phyloP scores from a whole-genome alignment of 768 basidiomycete genomes.

The Amanita thiersii region DNA sequence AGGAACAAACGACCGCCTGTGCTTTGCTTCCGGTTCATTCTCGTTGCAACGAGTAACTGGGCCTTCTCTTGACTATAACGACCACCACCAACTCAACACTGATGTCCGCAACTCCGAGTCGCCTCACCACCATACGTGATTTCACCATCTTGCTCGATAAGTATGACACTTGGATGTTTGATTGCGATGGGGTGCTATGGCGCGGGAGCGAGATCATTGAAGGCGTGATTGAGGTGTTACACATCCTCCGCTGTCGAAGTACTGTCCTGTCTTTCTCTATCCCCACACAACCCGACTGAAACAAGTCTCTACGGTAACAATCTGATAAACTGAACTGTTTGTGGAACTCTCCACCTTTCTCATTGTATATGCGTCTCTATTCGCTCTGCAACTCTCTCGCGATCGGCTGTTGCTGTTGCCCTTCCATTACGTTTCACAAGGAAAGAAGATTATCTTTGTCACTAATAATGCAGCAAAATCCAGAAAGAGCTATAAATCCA shows the following conservation, averaged over 20 bases:
- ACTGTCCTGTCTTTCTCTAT: slow-evolving; percentile 19
- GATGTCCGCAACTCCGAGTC: no score
- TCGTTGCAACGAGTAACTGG: no score
- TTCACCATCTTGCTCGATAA: slow-evolving; percentile 44
- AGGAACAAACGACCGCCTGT: no score
- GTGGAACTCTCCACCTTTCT: no score
- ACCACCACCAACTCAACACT: background rate
- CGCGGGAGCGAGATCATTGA: slow-evolving; percentile 74
- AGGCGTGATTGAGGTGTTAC: slow-evolving; percentile 69
- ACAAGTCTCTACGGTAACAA: no score
- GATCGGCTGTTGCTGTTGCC: no score
- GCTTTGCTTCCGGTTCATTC: no score
- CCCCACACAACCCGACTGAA: no score
- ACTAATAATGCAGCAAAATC: slow-evolving; percentile 98
- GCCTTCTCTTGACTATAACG: no score
- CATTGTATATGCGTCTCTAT: no score
- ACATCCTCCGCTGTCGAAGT: slow-evolving; percentile 66
- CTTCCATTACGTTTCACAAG: slow-evolving; percentile 27
- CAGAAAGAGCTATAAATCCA: slow-evolving; percentile 75
- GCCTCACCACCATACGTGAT: slow-evolving; percentile 32
- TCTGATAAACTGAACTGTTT: no score
- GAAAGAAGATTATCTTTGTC: slow-evolving; percentile 83
- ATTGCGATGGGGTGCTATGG: slow-evolving; percentile 96
- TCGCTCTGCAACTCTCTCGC: no score
- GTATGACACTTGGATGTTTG: slow-evolving; percentile 94